phyloP scores from a whole-genome alignment of 371 early-diverging fungal genomes.

The Circinella minor region DNA sequence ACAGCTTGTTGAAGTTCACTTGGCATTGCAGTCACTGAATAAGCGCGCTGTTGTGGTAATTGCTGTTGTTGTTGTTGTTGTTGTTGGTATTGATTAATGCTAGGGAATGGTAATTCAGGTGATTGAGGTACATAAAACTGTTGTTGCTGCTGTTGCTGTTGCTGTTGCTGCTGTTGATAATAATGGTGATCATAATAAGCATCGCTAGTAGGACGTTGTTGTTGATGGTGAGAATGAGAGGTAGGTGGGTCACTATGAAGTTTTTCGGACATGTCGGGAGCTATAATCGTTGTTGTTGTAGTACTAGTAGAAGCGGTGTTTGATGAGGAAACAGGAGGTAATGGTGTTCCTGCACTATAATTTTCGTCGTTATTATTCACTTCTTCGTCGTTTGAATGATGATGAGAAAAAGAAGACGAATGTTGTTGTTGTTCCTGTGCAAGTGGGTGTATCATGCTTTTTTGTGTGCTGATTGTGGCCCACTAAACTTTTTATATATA shows the following conservation, averaged over 20 bases:
- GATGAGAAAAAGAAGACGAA: constrained; percentile 11
- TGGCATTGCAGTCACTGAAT: constrained; percentile 51
- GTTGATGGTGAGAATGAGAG: background rate
- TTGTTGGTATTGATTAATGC: constrained; percentile 1
- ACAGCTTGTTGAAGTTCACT: constrained; percentile 37
- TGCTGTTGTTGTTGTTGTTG: constrained; percentile 20
- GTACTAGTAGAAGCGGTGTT: background rate
- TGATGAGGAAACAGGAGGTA: constrained; percentile 3
- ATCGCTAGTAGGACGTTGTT: background rate
- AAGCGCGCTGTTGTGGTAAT: constrained; percentile 40
- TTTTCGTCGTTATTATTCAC: background rate
- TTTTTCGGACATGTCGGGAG: background rate
- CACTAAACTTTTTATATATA: background rate
- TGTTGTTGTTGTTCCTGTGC: constrained; percentile 15
- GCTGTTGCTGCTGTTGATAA: constrained; percentile 22
- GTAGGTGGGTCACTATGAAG: background rate
- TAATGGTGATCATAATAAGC: constrained; percentile 20
- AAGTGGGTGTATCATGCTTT: constrained; percentile 20
- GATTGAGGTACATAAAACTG: constrained; percentile 30
- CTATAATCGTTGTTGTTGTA: background rate
- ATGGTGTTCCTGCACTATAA: constrained; percentile 8
- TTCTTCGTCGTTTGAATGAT: background rate
- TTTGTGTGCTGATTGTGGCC: too few relatives aligned
- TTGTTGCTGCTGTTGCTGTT: constrained; percentile 12
- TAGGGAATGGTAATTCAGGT: constrained; percentile 18